Evolutionary conservation across 2,329 filamentous ascomycete genomes (phyloP).

Genomic region (Fusarium transvaalense): DNA sequence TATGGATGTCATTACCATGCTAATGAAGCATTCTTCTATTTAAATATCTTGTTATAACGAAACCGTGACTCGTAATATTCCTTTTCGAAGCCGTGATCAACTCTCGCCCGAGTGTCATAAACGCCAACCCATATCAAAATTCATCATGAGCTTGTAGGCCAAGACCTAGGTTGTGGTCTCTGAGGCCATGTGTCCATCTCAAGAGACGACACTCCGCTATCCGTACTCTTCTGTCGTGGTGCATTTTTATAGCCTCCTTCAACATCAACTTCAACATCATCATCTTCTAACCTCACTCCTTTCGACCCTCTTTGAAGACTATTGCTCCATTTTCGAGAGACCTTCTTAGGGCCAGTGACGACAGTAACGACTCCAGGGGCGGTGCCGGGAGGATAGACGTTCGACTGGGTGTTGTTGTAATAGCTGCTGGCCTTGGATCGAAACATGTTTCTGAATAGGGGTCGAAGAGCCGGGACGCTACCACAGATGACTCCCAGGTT

Average conservation of each 20-base stretch:
- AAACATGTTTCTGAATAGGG: slow-evolving; percentile 45
- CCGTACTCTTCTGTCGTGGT: slow-evolving; percentile 34
- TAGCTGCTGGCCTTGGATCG: slow-evolving; percentile 45
- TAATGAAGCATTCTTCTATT: slow-evolving; percentile 6
- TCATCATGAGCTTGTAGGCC: slow-evolving; percentile 25
- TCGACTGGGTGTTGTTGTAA: slow-evolving; percentile 40
- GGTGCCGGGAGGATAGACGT: slow-evolving; percentile 37
- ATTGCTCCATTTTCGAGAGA: slow-evolving; percentile 37
- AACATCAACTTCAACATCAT: slow-evolving; percentile 43
- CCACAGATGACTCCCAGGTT: slow-evolving; percentile 59
- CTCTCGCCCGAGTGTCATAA: slow-evolving; percentile 6
- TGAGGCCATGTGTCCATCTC: slow-evolving; percentile 45
- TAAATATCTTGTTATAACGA: background rate
- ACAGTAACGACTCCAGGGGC: slow-evolving; percentile 33
- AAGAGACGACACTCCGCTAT: slow-evolving; percentile 38
- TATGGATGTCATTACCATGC: slow-evolving; percentile 4
- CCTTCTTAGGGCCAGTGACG: slow-evolving; percentile 30
- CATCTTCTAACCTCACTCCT: slow-evolving; percentile 44
- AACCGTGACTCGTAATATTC: slow-evolving; percentile 3
- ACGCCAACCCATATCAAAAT: slow-evolving; percentile 30
- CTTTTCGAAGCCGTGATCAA: slow-evolving; percentile 13
- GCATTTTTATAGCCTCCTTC: slow-evolving; percentile 32
- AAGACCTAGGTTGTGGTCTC: slow-evolving; percentile 38
- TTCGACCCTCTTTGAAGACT: slow-evolving; percentile 40
- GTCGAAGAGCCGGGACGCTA: slow-evolving; percentile 54